Evolutionary conservation across 2,329 filamentous ascomycete species (phyloP).

Genomic region (Scedosporium minutisporum): DNA sequence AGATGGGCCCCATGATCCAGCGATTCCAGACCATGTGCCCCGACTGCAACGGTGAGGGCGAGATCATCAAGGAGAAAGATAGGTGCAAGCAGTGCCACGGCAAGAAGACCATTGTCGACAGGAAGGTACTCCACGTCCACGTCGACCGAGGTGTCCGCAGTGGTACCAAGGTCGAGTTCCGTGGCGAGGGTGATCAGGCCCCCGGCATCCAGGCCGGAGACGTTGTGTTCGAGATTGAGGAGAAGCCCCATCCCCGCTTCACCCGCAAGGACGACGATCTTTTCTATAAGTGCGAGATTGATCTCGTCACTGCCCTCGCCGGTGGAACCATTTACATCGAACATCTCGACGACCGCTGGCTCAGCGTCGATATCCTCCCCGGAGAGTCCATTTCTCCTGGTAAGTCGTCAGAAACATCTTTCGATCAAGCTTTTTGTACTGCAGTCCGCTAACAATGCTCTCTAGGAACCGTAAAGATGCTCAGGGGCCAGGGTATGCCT

Average conservation of each 20-base stretch:
- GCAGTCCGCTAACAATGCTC: neutral
- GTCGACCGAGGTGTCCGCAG: slow-evolving; percentile 90
- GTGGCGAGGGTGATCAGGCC: slow-evolving; percentile 90
- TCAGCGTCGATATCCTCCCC: slow-evolving; percentile 83
- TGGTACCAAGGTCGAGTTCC: slow-evolving; percentile 95
- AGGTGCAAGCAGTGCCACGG: slow-evolving; percentile 92
- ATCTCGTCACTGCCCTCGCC: slow-evolving; percentile 86
- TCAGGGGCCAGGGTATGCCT: slow-evolving; percentile 96
- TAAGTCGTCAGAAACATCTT: slow-evolving; percentile 36
- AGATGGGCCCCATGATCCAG: slow-evolving; percentile 99
- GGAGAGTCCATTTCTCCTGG: slow-evolving; percentile 91
- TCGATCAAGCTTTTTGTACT: neutral
- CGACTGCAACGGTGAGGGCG: slow-evolving; percentile 94
- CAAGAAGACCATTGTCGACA: slow-evolving; percentile 96
- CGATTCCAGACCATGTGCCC: slow-evolving; percentile 98
- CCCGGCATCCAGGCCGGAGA: slow-evolving; percentile 90
- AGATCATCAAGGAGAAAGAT: slow-evolving; percentile 94
- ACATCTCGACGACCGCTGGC: slow-evolving; percentile 94
- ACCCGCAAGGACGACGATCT: slow-evolving; percentile 93
- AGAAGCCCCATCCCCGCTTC: slow-evolving; percentile 96
- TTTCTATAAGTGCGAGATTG: slow-evolving; percentile 90
- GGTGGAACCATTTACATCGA: slow-evolving; percentile 88
- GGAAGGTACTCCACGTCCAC: slow-evolving; percentile 96
- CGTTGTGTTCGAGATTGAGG: slow-evolving; percentile 96
- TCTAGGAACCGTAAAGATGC: slow-evolving; percentile 79